Percentiles rank a stretch among this genome's conserved stretches.
phyloP scores from a whole-genome alignment of 495 filamentous ascomycete species.

The Neurospora sp. region DNA sequence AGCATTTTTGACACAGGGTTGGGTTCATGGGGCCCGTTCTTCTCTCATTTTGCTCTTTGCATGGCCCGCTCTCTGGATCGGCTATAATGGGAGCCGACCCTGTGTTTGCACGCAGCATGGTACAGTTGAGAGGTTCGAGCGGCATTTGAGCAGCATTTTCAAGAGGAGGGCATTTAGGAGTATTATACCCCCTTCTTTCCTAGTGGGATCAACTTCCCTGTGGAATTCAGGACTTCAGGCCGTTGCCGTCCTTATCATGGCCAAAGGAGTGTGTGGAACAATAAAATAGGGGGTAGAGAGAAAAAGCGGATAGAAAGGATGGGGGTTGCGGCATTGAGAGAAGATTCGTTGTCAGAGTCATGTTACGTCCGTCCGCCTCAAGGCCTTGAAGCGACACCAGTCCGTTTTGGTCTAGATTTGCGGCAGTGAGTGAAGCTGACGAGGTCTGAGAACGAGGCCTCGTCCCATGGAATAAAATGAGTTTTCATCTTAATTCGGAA shows the following conservation, averaged over 20 bases:
- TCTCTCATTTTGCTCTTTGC: neutral
- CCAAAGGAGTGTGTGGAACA: neutral
- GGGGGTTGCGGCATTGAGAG: neutral
- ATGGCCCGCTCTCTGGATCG: neutral
- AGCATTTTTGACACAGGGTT: neutral
- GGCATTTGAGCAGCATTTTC: neutral
- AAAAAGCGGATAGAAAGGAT: neutral
- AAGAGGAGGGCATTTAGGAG: constrained; percentile 7
- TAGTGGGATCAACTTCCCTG: neutral
- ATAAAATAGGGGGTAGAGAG: neutral
- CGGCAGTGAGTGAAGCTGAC: neutral
- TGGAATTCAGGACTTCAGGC: neutral
- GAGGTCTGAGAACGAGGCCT: neutral
- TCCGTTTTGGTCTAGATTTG: neutral
- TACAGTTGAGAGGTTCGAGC: neutral
- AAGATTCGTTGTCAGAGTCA: neutral
- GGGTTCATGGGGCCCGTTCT: neutral
- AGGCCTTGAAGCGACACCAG: neutral
- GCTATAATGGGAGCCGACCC: neutral
- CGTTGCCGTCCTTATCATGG: neutral
- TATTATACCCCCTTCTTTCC: constrained; percentile 10
- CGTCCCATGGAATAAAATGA: neutral
- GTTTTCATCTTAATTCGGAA: neutral
- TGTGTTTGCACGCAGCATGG: neutral
- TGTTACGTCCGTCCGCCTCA: neutral